These are phyloP conservation scores for Tricholoma matsutake DNA, from an alignment of 768 basidiomycete genomes.

Conservation along the genomic window DNA sequence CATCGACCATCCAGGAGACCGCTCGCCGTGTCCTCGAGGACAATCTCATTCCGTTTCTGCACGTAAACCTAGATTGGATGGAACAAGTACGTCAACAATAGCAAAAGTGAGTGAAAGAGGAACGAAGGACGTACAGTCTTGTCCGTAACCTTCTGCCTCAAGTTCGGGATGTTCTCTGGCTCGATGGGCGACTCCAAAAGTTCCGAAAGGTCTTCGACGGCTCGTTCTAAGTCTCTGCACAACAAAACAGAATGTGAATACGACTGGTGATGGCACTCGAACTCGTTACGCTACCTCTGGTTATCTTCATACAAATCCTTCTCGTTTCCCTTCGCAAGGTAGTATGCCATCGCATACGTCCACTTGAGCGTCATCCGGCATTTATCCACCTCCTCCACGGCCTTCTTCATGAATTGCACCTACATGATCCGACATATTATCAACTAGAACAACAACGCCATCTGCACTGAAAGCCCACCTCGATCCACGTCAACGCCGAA, in stretches of 20 bases:
- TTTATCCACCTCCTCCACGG: slow-evolving; percentile 86
- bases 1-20: slow-evolving; percentile 87
- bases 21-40: slow-evolving; percentile 90
- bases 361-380: slow-evolving; percentile 97
- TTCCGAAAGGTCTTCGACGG: slow-evolving; percentile 94
- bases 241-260: neutral
- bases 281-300: slow-evolving; percentile 55
- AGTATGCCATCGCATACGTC: slow-evolving; percentile 99
- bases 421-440: slow-evolving; percentile 5
- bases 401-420: slow-evolving; percentile 96
- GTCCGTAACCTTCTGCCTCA: slow-evolving; percentile 93
- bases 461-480: slow-evolving; percentile 42
- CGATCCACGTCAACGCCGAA: slow-evolving; percentile 94
- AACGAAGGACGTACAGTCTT: slow-evolving; percentile 64
- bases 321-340: slow-evolving; percentile 84
- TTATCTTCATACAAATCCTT: slow-evolving; percentile 98
- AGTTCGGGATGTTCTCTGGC: slow-evolving; percentile 70
- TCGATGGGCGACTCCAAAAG: slow-evolving; percentile 91
- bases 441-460: neutral
- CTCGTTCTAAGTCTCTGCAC: slow-evolving; percentile 83
- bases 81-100: neutral
- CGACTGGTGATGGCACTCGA: neutral
- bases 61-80: slow-evolving; percentile 67
- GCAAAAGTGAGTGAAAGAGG: neutral
- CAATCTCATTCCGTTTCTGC: slow-evolving; percentile 94